Evolutionary conservation across 2,329 filamentous ascomycete species (phyloP), one percentile per base, ranked within the genome.

Genomic region (Fusarium nurragi): DNA sequence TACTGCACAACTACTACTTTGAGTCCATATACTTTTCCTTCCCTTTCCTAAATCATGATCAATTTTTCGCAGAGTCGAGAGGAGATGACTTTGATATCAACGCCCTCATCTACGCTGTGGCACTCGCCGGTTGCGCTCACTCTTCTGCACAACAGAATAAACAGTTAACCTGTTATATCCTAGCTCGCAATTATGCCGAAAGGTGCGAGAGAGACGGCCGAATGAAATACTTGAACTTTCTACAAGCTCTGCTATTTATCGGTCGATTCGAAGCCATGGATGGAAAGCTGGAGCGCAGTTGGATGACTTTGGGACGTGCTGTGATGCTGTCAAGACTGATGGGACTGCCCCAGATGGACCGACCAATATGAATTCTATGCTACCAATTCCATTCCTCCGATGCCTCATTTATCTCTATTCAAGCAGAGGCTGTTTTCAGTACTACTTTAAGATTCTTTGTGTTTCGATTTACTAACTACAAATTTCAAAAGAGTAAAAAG

Each of bases 291-390:
- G 48, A 51, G 5, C 23, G 14, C 6, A 45, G 38, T 6, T 51
- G 48, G 48, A 51, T 51, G 48, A 51, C 48, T 3, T n/a, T 51
- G 9, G 38, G 38, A 7, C 48, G 48, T 16, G 48, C 48, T 16
- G 38, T 23, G 0, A 51, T 51, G 48, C 3, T 34, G 6, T 44
- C 38, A 5, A 51, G 5, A 26, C 37, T 51, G 3, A 21, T 51
- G 18, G 19, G 21, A 13, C 10, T 51, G 13, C 38, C 19, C 1
- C 22, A n/a, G 12, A 50, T 50, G 47, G 47, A 50, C 6, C 28
- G 16, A 4, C 0, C 6, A n/a, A n/a, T n/a, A n/a, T n/a, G n/a
- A n/a, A n/a, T n/a, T n/a, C n/a, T n/a, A n/a, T n/a, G n/a, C n/a
- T n/a, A n/a, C n/a, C n/a, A n/a, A n/a, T n/a, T n/a, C n/a, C n/a